phyloP scores from a whole-genome alignment of 768 basidiomycete genomes.

The Exidia glandulosa region DNA sequence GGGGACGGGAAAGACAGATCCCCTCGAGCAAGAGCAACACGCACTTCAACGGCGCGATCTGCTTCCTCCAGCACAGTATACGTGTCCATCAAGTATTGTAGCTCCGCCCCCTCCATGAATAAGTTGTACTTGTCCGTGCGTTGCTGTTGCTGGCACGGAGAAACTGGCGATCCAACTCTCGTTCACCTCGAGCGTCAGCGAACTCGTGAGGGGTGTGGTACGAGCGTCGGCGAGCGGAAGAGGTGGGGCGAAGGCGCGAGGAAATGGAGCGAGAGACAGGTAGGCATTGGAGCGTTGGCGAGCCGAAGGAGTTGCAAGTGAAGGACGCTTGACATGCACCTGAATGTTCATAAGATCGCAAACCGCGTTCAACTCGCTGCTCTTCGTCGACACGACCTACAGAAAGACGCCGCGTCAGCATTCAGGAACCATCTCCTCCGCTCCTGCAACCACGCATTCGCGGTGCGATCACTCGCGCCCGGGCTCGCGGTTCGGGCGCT shows the following conservation, averaged over 20 bases:
- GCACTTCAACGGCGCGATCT: constrained; percentile 40
- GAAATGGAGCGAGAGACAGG: too few species aligned
- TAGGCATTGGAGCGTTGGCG: too few species aligned
- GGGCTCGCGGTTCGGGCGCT: too few species aligned
- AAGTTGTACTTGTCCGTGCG: constrained; percentile 98
- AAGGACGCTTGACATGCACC: too few species aligned
- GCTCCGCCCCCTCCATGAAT: constrained; percentile 88
- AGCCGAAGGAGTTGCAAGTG: too few species aligned
- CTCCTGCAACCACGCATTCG: too few species aligned
- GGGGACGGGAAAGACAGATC: too few species aligned
- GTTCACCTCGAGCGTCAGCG: constrained; percentile 89
- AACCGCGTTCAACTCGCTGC: constrained; percentile 77
- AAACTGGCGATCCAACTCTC: constrained; percentile 75
- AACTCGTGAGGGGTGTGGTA: constrained; percentile 96
- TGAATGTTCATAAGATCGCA: constrained; percentile 95
- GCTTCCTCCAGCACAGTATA: constrained; percentile 67
- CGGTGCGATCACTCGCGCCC: too few species aligned
- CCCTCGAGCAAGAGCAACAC: too few species aligned
- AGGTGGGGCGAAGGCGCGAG: too few species aligned
- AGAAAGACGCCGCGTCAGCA: too few species aligned
- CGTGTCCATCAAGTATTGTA: constrained; percentile 77
- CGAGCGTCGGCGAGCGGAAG: neutral
- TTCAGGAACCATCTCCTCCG: too few species aligned
- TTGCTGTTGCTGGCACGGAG: constrained; percentile 66
- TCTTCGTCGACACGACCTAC: constrained; percentile 64